Evolutionary conservation across 345 rosid species (phyloP), one percentile per base, ranked within the genome.

Genomic region (Camelina hispida): DNA sequence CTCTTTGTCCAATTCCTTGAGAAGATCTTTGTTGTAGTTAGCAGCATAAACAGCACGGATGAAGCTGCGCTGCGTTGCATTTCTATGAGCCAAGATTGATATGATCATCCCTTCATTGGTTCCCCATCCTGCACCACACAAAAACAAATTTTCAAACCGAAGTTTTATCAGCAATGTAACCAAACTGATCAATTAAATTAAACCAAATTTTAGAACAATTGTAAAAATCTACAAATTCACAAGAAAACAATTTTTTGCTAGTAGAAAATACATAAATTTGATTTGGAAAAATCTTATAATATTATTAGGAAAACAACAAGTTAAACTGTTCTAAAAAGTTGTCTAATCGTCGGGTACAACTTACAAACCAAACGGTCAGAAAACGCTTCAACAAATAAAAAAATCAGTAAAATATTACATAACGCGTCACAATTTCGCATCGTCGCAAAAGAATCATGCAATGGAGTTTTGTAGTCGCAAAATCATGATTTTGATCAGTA

Each of bases 81-180:
- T 88, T 71, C 96, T 81, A 66, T 91, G 97, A 66, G 93, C 93
- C 87, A 94, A 76, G 66, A 94, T 86, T 44, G 90, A 85, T 71
- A 91, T 88, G 77, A 89, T 91, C 82, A 84, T 57, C 2, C 72
- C 75, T 78, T 94, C 98, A 62, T 94, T 83, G 12, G 98, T 91
- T 30, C 98, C 98, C 96, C 97, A 93, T 74, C 98, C 98, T 93
- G 84, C 69, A 38, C 47, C 78, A 69, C 46, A 44, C 65, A 78
- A 51, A 38, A 16, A 42, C 22, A 55, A 55, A n/a, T 44, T 28
- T 54, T 57, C 53, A 40, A 42, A 42, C 64, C 53, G 16, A 55
- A 54, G 7, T 9, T 56, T 57, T 40, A 42, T 18, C 64, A 40
- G 16, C 17, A 15, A 23, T 40, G 34, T 22, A 66, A 52, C 18